Evolutionary conservation across 2,329 filamentous ascomycete species (phyloP).

Genomic region (Exophiala lecanii-corni): DNA sequence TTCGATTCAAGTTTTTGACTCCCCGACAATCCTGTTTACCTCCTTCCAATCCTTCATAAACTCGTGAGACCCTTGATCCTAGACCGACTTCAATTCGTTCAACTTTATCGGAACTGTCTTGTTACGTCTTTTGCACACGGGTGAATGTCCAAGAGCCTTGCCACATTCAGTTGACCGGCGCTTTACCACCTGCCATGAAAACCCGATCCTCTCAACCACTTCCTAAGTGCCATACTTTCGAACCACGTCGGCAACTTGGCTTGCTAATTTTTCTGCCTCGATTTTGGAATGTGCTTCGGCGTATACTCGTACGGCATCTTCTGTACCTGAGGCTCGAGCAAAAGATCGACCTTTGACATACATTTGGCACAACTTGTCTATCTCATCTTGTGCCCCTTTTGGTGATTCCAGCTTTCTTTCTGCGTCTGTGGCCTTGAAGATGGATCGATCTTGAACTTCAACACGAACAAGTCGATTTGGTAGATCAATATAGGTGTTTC

Average conservation of each 20-base stretch:
- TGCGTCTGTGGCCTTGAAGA: constrained; percentile 88
- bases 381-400: constrained; percentile 72
- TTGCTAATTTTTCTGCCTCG: constrained; percentile 86
- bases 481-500: constrained; percentile 85
- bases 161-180: not conserved
- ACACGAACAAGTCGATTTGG: constrained; percentile 94
- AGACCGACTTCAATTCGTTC: no score
- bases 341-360: constrained; percentile 88
- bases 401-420: constrained; percentile 83
- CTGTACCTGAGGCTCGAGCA: constrained; percentile 87
- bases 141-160: not conserved
- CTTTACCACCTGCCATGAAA: not conserved
- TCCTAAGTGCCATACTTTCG: constrained; percentile 47
- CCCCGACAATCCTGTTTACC: no score
- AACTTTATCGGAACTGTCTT: not conserved
- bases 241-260: constrained; percentile 73
- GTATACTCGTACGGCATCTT: constrained; percentile 94
- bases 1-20: no score
- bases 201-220: not conserved
- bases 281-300: constrained; percentile 85
- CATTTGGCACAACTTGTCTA: constrained; percentile 82
- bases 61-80: no score
- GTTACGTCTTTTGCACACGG: not conserved
- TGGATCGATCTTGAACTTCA: constrained; percentile 78
- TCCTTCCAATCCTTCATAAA: no score